Conservation (phyloP, 306 rosid genomes). For the Sicyos baderoa region DNA sequence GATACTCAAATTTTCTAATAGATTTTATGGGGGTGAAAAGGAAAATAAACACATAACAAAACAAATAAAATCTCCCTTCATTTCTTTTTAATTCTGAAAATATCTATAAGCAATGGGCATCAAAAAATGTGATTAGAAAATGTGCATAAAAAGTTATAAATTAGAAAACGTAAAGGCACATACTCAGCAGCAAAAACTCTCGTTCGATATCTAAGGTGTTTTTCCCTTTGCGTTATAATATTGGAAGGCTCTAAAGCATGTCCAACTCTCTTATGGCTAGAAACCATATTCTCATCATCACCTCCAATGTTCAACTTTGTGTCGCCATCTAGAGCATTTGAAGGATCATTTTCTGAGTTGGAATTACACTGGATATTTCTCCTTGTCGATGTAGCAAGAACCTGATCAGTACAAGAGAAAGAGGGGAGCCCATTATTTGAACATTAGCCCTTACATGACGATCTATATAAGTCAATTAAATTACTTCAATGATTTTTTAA, state of each 20-base stretch:
- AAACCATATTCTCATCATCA: constrained; percentile 83
- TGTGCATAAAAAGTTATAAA: neutral
- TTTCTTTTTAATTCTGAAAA: too few relatives aligned
- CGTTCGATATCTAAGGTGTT: constrained; percentile 90
- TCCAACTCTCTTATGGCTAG: constrained; percentile 38
- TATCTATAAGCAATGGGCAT: neutral
- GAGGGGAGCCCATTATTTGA: constrained; percentile 6
- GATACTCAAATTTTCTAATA: too few relatives aligned
- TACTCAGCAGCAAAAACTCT: constrained; percentile 97
- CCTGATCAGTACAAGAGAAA: constrained; percentile 30
- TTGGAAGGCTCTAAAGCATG: constrained; percentile 41
- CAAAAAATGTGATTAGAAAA: neutral
- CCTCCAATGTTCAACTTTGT: constrained; percentile 43
- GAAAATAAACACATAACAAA: too few relatives aligned
- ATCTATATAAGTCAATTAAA: neutral
- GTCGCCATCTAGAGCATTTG: constrained; percentile 49
- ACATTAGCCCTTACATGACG: neutral
- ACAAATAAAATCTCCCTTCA: too few relatives aligned
- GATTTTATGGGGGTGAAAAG: too few relatives aligned
- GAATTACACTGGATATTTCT: constrained; percentile 35
- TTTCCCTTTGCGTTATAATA: constrained; percentile 52
- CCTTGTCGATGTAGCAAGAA: constrained; percentile 76
- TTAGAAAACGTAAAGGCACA: constrained; percentile 21
- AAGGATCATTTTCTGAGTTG: constrained; percentile 37
- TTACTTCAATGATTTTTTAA: neutral